Evolutionary conservation across 2,329 filamentous ascomycete genomes (phyloP).

Genomic region (Aureobasidium sp.): DNA sequence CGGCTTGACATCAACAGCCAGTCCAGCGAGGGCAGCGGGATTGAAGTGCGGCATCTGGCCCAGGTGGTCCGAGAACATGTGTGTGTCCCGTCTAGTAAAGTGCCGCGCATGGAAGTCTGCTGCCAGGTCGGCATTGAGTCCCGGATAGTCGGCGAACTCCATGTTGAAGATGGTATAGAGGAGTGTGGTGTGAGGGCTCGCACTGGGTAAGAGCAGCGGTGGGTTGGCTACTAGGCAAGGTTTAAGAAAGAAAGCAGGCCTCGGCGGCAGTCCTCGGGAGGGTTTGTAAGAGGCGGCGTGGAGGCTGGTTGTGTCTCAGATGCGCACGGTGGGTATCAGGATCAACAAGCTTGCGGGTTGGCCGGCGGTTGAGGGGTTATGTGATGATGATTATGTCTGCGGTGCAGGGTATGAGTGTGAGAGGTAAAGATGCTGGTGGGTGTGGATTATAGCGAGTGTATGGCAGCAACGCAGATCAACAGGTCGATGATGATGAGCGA

Average conservation of each 20-base stretch:
- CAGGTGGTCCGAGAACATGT: conserved; percentile 4
- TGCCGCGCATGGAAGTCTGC: conserved; percentile 14
- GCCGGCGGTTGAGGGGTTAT: neutral
- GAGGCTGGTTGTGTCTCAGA: conserved; percentile 8
- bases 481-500: neutral
- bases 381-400: neutral
- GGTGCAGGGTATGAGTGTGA: neutral
- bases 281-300: neutral
- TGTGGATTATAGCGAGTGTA: neutral
- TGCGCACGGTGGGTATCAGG: conserved; percentile 2
- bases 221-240: neutral
- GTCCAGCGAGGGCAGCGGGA: conserved; percentile 19
- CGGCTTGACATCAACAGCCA: conserved; percentile 37
- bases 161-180: conserved; percentile 3
- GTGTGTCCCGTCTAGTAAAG: conserved; percentile 13
- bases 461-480: conserved; percentile 2
- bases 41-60: conserved; percentile 13
- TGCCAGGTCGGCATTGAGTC: conserved; percentile 14
- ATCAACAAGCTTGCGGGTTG: conserved; percentile 10
- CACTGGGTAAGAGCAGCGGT: neutral
- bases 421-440: neutral
- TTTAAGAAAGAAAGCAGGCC: conserved; percentile 7
- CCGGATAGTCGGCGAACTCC: conserved; percentile 15
- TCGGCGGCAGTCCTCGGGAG: conserved; percentile 4
- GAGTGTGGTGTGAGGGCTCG: neutral